phyloP scores from a whole-genome alignment of 331 rosid genomes.

The Acacia pycnantha region DNA sequence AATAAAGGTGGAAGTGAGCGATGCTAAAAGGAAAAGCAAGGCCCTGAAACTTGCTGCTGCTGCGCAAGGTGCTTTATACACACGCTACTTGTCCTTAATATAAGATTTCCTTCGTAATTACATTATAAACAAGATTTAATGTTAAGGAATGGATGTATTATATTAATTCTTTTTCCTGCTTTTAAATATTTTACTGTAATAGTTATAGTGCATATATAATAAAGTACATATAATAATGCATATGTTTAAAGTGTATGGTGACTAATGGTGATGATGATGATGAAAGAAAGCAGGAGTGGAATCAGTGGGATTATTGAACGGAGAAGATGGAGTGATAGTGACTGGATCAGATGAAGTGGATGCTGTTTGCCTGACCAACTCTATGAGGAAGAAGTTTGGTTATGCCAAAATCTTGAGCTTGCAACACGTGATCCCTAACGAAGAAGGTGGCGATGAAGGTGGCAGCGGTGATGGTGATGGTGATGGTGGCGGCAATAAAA shows the following conservation, averaged over 20 bases:
- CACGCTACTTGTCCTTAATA: no score
- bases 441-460: not conserved
- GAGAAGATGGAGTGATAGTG: not conserved
- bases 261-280: not conserved
- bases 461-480: accelerated
- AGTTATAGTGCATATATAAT: no score
- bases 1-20: not conserved
- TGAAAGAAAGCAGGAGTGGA: not conserved
- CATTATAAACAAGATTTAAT: no score
- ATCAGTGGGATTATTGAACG: not conserved
- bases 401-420: not conserved
- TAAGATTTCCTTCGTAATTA: no score
- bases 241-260: no score
- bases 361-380: not conserved
- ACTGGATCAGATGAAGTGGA: not conserved
- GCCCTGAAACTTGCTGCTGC: not conserved
- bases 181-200: not conserved
- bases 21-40: not conserved
- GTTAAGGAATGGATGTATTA: not conserved
- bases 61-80: not conserved
- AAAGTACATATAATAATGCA: no score
- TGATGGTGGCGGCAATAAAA: no score
- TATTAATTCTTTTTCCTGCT: not conserved
- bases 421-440: not conserved
- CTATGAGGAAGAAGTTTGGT: not conserved